These are phyloP conservation scores for Sporothrix euskadiensis DNA, from an alignment of 2,329 filamentous ascomycete species.

Conservation along the genomic window DNA sequence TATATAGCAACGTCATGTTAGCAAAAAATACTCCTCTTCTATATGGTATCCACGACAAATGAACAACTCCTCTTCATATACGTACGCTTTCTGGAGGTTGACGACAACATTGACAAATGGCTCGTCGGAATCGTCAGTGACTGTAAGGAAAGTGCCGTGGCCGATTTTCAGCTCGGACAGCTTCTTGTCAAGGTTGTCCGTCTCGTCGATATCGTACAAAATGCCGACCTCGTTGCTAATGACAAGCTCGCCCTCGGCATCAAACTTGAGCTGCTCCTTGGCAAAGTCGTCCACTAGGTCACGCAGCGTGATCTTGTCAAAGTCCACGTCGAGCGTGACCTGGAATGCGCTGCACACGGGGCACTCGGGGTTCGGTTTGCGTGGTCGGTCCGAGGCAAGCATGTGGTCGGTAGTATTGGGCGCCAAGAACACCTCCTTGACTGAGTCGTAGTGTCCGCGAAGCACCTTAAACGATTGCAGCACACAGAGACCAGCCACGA, in stretches of 20 bases:
- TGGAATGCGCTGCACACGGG: slow-evolving; percentile 78
- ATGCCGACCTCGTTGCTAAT: slow-evolving; percentile 72
- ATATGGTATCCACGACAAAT: neutral
- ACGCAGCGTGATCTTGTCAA: slow-evolving; percentile 70
- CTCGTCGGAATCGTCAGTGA: slow-evolving; percentile 77
- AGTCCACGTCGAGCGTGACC: slow-evolving; percentile 66
- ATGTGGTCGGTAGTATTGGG: slow-evolving; percentile 61
- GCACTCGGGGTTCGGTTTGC: slow-evolving; percentile 75
- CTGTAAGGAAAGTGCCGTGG: slow-evolving; percentile 72
- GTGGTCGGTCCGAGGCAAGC: slow-evolving; percentile 57
- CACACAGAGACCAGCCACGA: slow-evolving; percentile 89
- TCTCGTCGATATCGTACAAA: slow-evolving; percentile 88
- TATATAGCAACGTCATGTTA: neutral
- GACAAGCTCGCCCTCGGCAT: slow-evolving; percentile 69
- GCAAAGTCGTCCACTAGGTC: slow-evolving; percentile 78
- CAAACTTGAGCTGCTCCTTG: slow-evolving; percentile 69
- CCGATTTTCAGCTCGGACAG: slow-evolving; percentile 75
- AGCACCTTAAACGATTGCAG: slow-evolving; percentile 91
- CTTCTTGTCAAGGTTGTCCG: slow-evolving; percentile 79
- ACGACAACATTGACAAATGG: slow-evolving; percentile 80
- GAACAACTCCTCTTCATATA: slow-evolving; percentile 23
- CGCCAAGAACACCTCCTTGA: slow-evolving; percentile 83
- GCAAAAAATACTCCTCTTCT: neutral
- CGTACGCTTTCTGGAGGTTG: slow-evolving; percentile 59
- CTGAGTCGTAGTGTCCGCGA: slow-evolving; percentile 66